Percentiles rank a stretch among this genome's conserved stretches.
Conservation (phyloP, 257 asterid species). For the Solanum pinnatisectum region DNA sequence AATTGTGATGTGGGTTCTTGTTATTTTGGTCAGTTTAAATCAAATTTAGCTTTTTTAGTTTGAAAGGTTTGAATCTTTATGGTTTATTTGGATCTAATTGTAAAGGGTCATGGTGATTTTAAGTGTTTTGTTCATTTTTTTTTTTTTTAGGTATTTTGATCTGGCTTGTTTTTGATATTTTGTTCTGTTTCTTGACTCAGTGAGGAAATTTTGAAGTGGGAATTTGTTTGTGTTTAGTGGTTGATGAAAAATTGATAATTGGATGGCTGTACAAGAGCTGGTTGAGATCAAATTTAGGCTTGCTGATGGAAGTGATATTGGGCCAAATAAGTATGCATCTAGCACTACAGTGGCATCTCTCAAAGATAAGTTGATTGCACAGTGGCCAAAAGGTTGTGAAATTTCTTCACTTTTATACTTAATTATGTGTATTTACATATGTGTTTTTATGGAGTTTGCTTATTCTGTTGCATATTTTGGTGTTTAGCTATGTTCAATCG, state of each 20-base stretch:
- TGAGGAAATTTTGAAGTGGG: not conserved
- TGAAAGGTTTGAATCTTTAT: not conserved
- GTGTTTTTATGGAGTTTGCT: not conserved
- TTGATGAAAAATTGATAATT: conserved; percentile 5
- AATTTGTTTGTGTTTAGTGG: conserved; percentile 15
- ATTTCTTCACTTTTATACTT: not conserved
- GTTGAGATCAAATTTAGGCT: conserved; percentile 87
- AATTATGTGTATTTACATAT: not conserved
- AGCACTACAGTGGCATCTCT: conserved; percentile 66
- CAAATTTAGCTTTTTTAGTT: not conserved
- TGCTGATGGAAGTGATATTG: conserved; percentile 90
- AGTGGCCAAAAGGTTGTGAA: conserved; percentile 82
- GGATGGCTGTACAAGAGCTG: conserved; percentile 81
- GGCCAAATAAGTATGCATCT: conserved; percentile 70
- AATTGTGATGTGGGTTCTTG: not conserved
- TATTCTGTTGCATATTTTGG: not conserved
- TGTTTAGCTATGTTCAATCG: not conserved
- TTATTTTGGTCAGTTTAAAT: not conserved
- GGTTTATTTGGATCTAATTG: not conserved
- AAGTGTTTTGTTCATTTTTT: not conserved
- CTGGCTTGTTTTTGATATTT: not conserved
- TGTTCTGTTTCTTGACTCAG: not conserved
- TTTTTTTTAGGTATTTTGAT: not conserved
- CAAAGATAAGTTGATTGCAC: conserved; percentile 78
- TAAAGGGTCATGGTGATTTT: not conserved